Conservation (phyloP, 2,329 filamentous ascomycete genomes). For the Sporothrix schenckii region DNA sequence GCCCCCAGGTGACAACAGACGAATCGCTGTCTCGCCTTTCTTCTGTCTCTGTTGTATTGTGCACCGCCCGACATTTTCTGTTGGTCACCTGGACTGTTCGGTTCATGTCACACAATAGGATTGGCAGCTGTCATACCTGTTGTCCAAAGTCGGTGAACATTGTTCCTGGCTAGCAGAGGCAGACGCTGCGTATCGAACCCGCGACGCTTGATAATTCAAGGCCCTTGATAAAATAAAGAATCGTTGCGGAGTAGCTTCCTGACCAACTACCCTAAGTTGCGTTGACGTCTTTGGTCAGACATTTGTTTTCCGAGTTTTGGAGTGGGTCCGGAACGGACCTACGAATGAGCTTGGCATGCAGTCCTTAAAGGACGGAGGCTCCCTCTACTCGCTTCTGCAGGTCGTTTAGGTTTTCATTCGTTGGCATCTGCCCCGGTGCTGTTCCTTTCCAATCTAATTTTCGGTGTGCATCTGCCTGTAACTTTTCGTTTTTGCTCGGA, state of each 20-base stretch:
- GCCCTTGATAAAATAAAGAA: conserved; percentile 12
- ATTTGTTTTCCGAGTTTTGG: background rate
- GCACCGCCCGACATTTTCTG: background rate
- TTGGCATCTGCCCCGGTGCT: background rate
- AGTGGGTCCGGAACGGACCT: conserved; percentile 1
- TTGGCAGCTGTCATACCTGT: background rate
- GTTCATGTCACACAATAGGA: background rate
- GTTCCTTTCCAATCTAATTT: background rate
- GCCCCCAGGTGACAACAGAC: background rate
- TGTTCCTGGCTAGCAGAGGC: conserved; percentile 4
- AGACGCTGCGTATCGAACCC: background rate
- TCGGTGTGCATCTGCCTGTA: background rate
- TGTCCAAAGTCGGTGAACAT: conserved; percentile 20
- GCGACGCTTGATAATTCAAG: background rate
- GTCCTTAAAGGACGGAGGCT: background rate
- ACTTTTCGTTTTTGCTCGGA: background rate
- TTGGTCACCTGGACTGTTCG: background rate
- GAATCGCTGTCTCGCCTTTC: background rate
- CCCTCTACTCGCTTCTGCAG: background rate
- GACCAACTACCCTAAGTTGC: conserved; percentile 25
- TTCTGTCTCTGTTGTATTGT: background rate
- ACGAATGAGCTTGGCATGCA: background rate
- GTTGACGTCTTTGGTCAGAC: background rate
- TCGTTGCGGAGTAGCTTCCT: background rate
- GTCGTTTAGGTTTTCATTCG: background rate